These are phyloP conservation scores for Brettanomyces sp. DNA, from an alignment of 805 yeast genomes.

Conservation along the genomic window DNA sequence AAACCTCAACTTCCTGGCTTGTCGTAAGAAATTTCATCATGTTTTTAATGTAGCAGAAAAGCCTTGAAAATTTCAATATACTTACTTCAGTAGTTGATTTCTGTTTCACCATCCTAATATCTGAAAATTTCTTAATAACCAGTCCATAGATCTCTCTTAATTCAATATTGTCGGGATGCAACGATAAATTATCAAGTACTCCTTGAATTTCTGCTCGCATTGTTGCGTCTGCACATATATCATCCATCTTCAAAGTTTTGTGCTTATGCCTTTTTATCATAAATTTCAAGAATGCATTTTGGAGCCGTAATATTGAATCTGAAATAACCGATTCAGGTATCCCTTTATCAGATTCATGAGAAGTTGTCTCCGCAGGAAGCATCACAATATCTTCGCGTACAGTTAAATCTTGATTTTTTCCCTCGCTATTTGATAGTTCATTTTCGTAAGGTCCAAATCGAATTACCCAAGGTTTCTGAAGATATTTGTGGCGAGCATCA, in stretches of 20 bases:
- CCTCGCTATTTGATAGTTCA: not conserved
- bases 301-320: too few relatives aligned
- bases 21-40: constrained; percentile 2
- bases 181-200: not conserved
- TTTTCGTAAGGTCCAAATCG: not conserved
- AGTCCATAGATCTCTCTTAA: not conserved
- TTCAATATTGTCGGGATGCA: not conserved
- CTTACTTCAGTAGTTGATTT: not conserved
- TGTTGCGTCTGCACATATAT: not conserved
- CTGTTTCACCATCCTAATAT: not conserved
- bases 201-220: not conserved
- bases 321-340: too few relatives aligned
- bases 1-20: constrained; percentile 2
- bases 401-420: not conserved
- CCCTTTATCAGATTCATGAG: too few relatives aligned
- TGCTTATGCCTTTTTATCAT: not conserved
- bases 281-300: too few relatives aligned
- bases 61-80: not conserved
- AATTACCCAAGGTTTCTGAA: constrained; percentile 28
- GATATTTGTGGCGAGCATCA: constrained; percentile 9
- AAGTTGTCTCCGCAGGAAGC: too few relatives aligned
- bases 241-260: not conserved
- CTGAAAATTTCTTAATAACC: not conserved
- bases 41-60: constrained; percentile 6
- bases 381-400: too few relatives aligned